Base-by-base conservation (phyloP, 352 stramenopile species). In the Stramenopiles sp. region DNA sequence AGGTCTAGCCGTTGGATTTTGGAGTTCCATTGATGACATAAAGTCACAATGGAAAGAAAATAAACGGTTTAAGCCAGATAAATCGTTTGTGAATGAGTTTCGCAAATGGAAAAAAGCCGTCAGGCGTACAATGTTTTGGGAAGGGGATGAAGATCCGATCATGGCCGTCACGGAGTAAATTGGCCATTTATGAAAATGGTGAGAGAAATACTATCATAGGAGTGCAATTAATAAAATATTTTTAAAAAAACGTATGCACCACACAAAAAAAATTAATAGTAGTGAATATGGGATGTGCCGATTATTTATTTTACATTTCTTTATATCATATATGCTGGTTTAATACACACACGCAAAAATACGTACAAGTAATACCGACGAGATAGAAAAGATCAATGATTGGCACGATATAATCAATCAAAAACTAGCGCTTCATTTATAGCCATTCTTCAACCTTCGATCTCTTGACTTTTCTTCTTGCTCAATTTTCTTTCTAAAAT, bases 1-100 rank as follows among this genome's bases (percentile, higher is more conserved):
- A 1, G 96, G 96, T 83, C 88, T 99, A 32, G 95, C 95, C 29
- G 94, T 98, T 1, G 95, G 94, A 30, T 93, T 98, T 67, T 99
- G 93, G 92, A 92, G 93, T 82, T 92, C 89, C 30, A 80, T 91
- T 30, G 90, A 95, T 33, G 90, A 95, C 75, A 83, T 97, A 30
- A 87, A 87, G 30, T 86, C 90, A 81, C 92, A 92, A 83, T 94
- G 89, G 90, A 88, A 92, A 82, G 86, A 90, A 80, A 88, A 86
- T 71, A 85, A 87, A 1, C 91, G 86, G 75, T 95, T 89, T 88
- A 86, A 90, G 75, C 88, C 90, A 22, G 84, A 90, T 80, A 93
- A 94, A 88, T 83, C 88, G 67, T 32, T 85, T 1, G 4, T 14
- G 14, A 55, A 55, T 55, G 83, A 87, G 31, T 89, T 85, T 82